These are phyloP conservation scores for Naumovozyma dairenensis DNA, from an alignment of 805 yeast species.

Conservation along the genomic window DNA sequence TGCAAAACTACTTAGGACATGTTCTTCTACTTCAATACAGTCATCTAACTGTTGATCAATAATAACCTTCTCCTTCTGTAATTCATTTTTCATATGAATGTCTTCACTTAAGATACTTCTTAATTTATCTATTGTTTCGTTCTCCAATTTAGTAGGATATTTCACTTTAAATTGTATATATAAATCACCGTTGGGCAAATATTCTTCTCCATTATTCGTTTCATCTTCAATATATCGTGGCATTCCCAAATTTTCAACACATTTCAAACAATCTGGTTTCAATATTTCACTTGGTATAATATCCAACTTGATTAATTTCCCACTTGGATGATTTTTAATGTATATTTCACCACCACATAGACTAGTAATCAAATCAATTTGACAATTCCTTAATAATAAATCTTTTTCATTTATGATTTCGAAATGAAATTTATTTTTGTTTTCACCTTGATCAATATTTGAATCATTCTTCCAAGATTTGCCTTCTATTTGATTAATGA, in stretches of 20 bases:
- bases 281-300: slow-evolving; percentile 44
- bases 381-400: slow-evolving; percentile 33
- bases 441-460: not conserved
- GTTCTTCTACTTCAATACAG: slow-evolving; percentile 18
- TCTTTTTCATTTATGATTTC: slow-evolving; percentile 34
- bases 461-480: not conserved
- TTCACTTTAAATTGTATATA: slow-evolving; percentile 47
- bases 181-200: slow-evolving; percentile 40
- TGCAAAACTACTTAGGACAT: slow-evolving; percentile 14
- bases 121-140: slow-evolving; percentile 14
- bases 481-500: slow-evolving; percentile 30
- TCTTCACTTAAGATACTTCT: slow-evolving; percentile 13
- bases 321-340: slow-evolving; percentile 27
- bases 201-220: not conserved
- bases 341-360: slow-evolving; percentile 43
- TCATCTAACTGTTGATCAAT: slow-evolving; percentile 11
- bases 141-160: slow-evolving; percentile 36
- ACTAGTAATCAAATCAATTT: slow-evolving; percentile 45
- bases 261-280: slow-evolving; percentile 38
- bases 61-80: slow-evolving; percentile 6
- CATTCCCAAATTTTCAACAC: slow-evolving; percentile 42
- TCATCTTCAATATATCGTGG: slow-evolving; percentile 32
- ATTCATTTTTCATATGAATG: slow-evolving; percentile 9
- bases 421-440: slow-evolving; percentile 13
- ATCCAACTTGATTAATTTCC: slow-evolving; percentile 34